phyloP scores from a whole-genome alignment of 148 eudicot species.

The Vaccinium darrowii region DNA sequence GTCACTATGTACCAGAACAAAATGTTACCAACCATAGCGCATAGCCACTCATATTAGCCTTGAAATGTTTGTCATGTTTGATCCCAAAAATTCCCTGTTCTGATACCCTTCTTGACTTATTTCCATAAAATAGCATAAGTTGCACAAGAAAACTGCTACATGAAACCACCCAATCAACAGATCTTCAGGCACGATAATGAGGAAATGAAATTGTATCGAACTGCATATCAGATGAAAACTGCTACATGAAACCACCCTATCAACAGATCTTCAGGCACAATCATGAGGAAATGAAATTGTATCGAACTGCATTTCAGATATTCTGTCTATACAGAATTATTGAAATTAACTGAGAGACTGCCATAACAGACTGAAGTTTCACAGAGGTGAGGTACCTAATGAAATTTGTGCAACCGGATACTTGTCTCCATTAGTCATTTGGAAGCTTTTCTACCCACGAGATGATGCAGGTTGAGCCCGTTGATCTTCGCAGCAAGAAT shows the following conservation, averaged over 20 bases:
- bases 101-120: not conserved
- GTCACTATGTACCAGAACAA: not conserved
- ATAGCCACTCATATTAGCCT: not conserved
- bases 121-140: not conserved
- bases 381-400: not conserved
- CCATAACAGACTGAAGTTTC: not conserved
- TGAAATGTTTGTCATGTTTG: too few species aligned
- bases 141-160: not conserved
- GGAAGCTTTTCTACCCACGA: slow-evolving; percentile 53
- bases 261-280: not conserved
- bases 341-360: not conserved
- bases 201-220: too few species aligned
- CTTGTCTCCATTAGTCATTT: slow-evolving; percentile 3
- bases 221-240: too few species aligned
- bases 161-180: not conserved
- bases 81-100: not conserved
- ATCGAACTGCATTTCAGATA: not conserved
- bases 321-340: not conserved
- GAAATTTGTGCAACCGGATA: not conserved
- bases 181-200: not conserved
- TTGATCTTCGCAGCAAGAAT: slow-evolving; percentile 90
- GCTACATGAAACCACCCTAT: too few species aligned
- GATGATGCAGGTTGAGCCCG: slow-evolving; percentile 57
- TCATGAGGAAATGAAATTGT: not conserved
- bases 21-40: not conserved